Percentiles rank a stretch among this genome's conserved stretches.
phyloP scores from a whole-genome alignment of 2,329 filamentous ascomycete species.

The Penicillium palitans region DNA sequence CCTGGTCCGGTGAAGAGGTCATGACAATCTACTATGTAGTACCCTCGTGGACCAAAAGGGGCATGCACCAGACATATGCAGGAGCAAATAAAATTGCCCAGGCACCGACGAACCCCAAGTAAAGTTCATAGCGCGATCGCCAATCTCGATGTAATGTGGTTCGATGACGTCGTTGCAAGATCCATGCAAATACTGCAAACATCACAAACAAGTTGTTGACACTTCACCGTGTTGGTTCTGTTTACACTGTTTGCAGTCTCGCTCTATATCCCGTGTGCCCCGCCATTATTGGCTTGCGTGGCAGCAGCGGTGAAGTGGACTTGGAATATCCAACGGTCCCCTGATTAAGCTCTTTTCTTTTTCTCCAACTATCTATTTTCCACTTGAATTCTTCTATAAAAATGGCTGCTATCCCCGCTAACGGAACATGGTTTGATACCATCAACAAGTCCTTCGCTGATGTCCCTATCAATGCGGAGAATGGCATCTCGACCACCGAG shows the following conservation, averaged over 20 bases:
- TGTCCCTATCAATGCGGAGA: slow-evolving; percentile 73
- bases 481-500: slow-evolving; percentile 76
- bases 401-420: slow-evolving; percentile 56
- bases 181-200: slow-evolving; percentile 8
- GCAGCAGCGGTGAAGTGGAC: slow-evolving; percentile 32
- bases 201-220: slow-evolving; percentile 11
- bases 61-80: slow-evolving; percentile 10
- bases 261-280: slow-evolving; percentile 8
- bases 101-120: slow-evolving; percentile 6
- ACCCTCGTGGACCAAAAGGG: slow-evolving; percentile 7
- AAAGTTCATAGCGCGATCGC: slow-evolving; percentile 16
- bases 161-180: slow-evolving; percentile 35
- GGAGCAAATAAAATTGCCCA: slow-evolving; percentile 11
- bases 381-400: slow-evolving; percentile 11
- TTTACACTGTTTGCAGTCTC: slow-evolving; percentile 31
- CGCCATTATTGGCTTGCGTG: slow-evolving; percentile 33
- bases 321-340: slow-evolving; percentile 5
- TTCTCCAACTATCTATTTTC: slow-evolving; percentile 9
- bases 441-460: slow-evolving; percentile 81
- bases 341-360: slow-evolving; percentile 11
- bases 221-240: slow-evolving; percentile 21
- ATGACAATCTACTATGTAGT: slow-evolving; percentile 22
- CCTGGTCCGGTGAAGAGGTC: slow-evolving; percentile 27
- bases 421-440: slow-evolving; percentile 80
- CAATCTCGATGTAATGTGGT: slow-evolving; percentile 21